A percentile compares a stretch with the other conserved stretches of the same genome.
These are phyloP conservation scores for Chrysoporthe deuterocubensis DNA, from an alignment of 2,329 filamentous ascomycete genomes.

Conservation along the genomic window DNA sequence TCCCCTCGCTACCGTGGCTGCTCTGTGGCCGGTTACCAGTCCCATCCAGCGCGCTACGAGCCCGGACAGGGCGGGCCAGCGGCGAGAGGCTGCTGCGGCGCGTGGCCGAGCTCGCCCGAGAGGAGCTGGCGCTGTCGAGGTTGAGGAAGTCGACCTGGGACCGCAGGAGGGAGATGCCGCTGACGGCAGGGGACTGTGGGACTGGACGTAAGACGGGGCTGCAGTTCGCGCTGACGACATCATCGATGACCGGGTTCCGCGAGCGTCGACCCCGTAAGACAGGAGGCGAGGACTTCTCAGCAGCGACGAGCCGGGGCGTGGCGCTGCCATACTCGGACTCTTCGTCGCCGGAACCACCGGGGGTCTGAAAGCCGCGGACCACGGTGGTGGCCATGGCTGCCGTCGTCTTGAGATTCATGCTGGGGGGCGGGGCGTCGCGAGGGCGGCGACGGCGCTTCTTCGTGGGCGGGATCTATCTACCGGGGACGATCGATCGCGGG, in stretches of 20 bases:
- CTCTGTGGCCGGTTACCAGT: conserved; percentile 59
- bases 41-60: conserved; percentile 36
- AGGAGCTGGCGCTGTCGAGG: conserved; percentile 52
- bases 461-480: neutral
- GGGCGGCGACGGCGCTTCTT: conserved; percentile 1
- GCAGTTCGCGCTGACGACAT: conserved; percentile 66
- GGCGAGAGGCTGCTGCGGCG: conserved; percentile 51
- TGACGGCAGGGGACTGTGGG: conserved; percentile 56
- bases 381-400: conserved; percentile 54
- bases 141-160: conserved; percentile 79
- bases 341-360: conserved; percentile 60
- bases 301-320: conserved; percentile 31
- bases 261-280: conserved; percentile 43
- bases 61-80: conserved; percentile 33
- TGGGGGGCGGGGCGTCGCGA: conserved; percentile 14
- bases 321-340: conserved; percentile 54
- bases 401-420: conserved; percentile 51
- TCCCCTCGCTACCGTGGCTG: conserved; percentile 48
- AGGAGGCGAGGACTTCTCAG: conserved; percentile 30
- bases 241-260: conserved; percentile 50
- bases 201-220: conserved; percentile 60
- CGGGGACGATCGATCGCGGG: too few species aligned
- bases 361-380: conserved; percentile 61
- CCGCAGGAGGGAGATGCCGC: conserved; percentile 82
- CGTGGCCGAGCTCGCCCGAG: conserved; percentile 59